Conservation (phyloP, 108 stramenopile genomes). For the Nitzschia sp. region DNA sequence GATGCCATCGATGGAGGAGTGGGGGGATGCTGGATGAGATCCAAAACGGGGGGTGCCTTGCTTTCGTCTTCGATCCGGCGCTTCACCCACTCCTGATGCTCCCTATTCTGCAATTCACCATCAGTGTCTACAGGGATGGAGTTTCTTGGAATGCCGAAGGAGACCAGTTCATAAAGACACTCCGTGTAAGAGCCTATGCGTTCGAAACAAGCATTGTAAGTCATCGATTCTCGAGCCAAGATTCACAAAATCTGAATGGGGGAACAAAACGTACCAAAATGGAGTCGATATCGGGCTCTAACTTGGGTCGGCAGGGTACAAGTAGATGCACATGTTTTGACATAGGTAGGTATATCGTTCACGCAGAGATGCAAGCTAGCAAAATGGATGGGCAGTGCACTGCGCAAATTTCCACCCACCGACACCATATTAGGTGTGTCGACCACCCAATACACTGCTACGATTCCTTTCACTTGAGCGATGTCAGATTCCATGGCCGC, state of each 20-base stretch:
- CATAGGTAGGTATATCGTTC: constrained; percentile 5
- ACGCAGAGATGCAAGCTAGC: constrained; percentile 17
- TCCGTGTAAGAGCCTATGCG: constrained; percentile 24
- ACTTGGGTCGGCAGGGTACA: background rate
- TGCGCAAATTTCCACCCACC: background rate
- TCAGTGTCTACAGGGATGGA: constrained; percentile 8
- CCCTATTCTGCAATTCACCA: background rate
- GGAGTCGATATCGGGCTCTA: constrained; percentile 18
- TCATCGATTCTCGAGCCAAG: no score
- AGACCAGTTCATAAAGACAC: constrained; percentile 7
- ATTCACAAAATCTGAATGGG: no score
- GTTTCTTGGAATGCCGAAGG: constrained; percentile 25
- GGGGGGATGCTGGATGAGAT: background rate
- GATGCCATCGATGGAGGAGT: background rate
- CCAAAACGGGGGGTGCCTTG: background rate
- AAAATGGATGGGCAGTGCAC: constrained; percentile 4
- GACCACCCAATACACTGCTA: constrained; percentile 5
- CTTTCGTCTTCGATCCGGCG: background rate
- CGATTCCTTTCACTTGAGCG: background rate
- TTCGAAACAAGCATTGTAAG: no score
- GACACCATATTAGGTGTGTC: background rate
- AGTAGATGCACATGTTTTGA: background rate
- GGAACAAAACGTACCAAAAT: constrained; percentile 22
- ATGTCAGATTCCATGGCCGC: constrained; percentile 12
- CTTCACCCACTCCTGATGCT: background rate